Base-by-base conservation (phyloP, 441 rosid species). In the Omphalea diandra region DNA sequence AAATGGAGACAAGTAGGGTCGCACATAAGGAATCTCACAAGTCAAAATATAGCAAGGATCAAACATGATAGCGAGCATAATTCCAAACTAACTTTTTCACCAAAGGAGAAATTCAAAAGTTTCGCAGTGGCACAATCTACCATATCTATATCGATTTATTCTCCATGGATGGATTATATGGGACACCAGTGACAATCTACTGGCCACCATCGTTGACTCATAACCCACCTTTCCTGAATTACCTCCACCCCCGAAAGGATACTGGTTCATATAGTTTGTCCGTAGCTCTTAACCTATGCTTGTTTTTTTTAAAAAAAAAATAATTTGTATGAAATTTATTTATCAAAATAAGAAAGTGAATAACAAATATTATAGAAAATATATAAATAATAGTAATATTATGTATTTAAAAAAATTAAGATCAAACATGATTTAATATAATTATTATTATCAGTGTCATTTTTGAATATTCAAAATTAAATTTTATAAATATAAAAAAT, bases 181-280 rank as follows among this genome's bases (percentile, higher is more conserved):
- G 56, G 67, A 57, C 66, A 73, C 55, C 61, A 44, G 9, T 31
- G 67, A 66, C 40, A 74, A 14, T 50, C 20, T 2, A 38, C 36
- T 64, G 82, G 79, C 79, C 85, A 68, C 72, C 75, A 57, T 65
- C 26, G 85, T 84, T 86, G 87, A 86, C 90, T 77, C 32, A 4
- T 74, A 54, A 32, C 26, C 40, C 24, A 5, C 69, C 72, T 26
- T 65, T 71, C 22, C 75, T 61, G 71, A 54, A 67, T 67, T 71
- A 61, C 74, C 38, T 54, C 57, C 60, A 55, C 60, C 50, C 65
- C 69, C 71, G 2, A 69, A 76, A 75, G 67, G 69, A 65, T n/a
- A n/a, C n/a, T n/a, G n/a, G n/a, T n/a, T n/a, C n/a, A n/a, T n/a
- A n/a, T n/a, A n/a, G n/a, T n/a, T n/a, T n/a, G n/a, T n/a, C n/a